Conservation (phyloP, 2,329 filamentous ascomycete genomes). For the Tetracladium maxilliforme region DNA sequence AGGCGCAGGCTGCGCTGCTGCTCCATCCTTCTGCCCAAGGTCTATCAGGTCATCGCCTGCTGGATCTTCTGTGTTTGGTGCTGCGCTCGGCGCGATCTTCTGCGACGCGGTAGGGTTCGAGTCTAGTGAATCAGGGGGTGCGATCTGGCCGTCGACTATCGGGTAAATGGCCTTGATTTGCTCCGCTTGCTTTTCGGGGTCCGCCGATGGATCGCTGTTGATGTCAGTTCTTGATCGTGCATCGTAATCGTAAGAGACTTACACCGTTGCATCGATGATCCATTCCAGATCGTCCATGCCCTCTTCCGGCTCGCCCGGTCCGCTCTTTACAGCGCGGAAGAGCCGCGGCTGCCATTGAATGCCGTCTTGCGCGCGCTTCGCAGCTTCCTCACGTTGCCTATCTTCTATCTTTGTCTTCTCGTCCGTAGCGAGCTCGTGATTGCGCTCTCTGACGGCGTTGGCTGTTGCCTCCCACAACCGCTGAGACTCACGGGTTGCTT, state of each 20-base stretch:
- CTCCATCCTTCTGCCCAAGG: conserved; percentile 29
- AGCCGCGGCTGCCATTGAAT: conserved; percentile 80
- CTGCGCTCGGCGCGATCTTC: conserved; percentile 3
- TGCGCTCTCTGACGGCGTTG: conserved; percentile 65
- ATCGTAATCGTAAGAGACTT: conserved; percentile 17
- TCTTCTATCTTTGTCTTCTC: conserved; percentile 97
- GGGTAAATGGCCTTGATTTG: conserved; percentile 82
- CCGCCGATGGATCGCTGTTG: conserved; percentile 36
- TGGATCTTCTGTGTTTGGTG: too few relatives aligned
- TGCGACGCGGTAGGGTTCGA: conserved; percentile 40
- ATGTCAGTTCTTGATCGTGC: conserved; percentile 9
- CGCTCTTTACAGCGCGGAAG: conserved; percentile 62
- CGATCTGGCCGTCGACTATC: conserved; percentile 69
- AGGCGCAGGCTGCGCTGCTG: not conserved
- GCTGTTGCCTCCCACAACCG: conserved; percentile 73
- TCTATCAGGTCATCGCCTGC: conserved; percentile 35
- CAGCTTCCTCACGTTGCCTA: conserved; percentile 76
- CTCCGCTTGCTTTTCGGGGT: conserved; percentile 55
- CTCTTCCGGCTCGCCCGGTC: conserved; percentile 56
- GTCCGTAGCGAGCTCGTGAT: conserved; percentile 81
- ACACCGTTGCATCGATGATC: conserved; percentile 86
- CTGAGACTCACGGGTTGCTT: conserved; percentile 82
- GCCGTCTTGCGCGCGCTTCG: conserved; percentile 60
- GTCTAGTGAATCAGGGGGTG: conserved; percentile 29
- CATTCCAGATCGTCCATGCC: conserved; percentile 86